Base-by-base conservation (phyloP, 495 filamentous ascomycete genomes). In the Penicillium bovifimosum region DNA sequence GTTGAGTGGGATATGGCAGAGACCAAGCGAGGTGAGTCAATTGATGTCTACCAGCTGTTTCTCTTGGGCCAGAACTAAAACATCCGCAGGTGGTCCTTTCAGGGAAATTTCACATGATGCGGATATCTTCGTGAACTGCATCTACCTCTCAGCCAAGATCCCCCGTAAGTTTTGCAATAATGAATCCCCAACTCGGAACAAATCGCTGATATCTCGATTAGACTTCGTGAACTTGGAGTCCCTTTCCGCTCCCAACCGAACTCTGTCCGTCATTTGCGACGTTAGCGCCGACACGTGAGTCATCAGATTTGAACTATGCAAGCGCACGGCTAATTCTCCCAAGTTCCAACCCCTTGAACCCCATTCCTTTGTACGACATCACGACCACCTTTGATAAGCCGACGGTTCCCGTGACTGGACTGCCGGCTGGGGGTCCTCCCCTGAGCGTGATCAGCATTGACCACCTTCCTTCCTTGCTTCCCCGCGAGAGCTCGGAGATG, bases 1-100 rank as follows among this genome's bases (percentile, higher is more conserved):
- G 69, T 92, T 60, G 82, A 91, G 76, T 96, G 92, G 92, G 93
- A 97, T 76, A 79, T 98, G 71, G 83, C 76, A 2, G 93, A 96
- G 80, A 96, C 92, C 46, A 67, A 70, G 62, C 72, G 71, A 58
- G 72, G 66, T 70, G 27, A 43, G 41, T 43, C 20, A 43, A 39
- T 39, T 11, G 6, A 5, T 17, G 18, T 26, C 38, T 42, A 3
- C 41, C 16, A 29, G 0, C 8, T 10, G 10, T 28, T 27, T 4
- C 16, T 5, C 6, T 14, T 17, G 10, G 9, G 14, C 13, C 9
- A 32, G 27, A 18, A 6, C 17, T 1, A 43, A 43, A 38, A 44
- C 31, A 2, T 48, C 20, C 34, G 0, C 63, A 66, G 71, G 87
- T 27, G 92, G 92, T 11, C 92, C 92, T 20, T 96, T 95, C 76